Percentiles rank a stretch among this genome's conserved stretches.
Evolutionary conservation across 202 grass and related monocot genomes (phyloP).

Genomic region (Bolboschoenoplectus hybrid): DNA sequence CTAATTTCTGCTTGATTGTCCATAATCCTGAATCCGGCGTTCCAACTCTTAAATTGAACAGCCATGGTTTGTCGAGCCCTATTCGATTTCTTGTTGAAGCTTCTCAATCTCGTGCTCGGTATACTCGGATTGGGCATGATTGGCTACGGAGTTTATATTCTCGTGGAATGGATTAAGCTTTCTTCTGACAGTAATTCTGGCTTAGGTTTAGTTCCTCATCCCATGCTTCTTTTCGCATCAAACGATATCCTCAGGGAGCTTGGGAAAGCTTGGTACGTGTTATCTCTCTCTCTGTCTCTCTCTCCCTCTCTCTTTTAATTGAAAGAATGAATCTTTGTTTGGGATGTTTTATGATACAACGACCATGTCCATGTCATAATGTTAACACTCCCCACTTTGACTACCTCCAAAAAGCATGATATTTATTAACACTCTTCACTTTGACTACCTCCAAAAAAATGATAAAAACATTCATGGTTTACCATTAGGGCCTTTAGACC

Average conservation of each 20-base stretch:
- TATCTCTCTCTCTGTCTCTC: not conserved
- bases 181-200: slow-evolving; percentile 45
- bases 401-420: not conserved
- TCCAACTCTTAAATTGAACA: not conserved
- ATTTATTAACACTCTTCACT: not conserved
- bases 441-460: not conserved
- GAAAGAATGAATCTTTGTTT: slow-evolving; percentile 36
- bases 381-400: not conserved
- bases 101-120: slow-evolving; percentile 75
- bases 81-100: slow-evolving; percentile 76
- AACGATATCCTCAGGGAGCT: slow-evolving; percentile 51
- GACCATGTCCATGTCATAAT: not conserved
- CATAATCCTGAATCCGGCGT: not conserved
- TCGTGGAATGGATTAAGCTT: slow-evolving; percentile 61
- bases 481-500: not conserved
- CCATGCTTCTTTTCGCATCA: slow-evolving; percentile 46
- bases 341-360: not conserved
- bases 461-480: not conserved
- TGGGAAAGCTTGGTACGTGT: slow-evolving; percentile 69
- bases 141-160: slow-evolving; percentile 75
- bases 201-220: slow-evolving; percentile 13
- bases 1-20: not conserved
- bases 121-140: slow-evolving; percentile 67
- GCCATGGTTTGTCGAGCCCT: slow-evolving; percentile 75
- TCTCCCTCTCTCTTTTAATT: slow-evolving; percentile 22